phyloP scores from a whole-genome alignment of 768 basidiomycete species.

The Termitomyces sp. region DNA sequence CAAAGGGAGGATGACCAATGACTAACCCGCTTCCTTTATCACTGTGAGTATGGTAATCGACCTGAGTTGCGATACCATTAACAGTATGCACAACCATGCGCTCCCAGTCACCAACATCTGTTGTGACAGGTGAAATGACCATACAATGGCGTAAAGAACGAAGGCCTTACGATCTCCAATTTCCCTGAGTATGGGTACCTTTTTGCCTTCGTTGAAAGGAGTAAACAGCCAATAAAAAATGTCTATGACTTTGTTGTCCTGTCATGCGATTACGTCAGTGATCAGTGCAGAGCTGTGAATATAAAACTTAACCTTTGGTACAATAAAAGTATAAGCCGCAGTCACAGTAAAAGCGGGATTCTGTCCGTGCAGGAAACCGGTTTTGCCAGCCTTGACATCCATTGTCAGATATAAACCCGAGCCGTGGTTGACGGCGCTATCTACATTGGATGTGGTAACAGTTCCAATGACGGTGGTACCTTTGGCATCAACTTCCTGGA shows the following conservation, averaged over 20 bases:
- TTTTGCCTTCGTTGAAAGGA: conserved; percentile 16
- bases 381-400: conserved; percentile 12
- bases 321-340: conserved; percentile 13
- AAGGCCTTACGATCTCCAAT: conserved; percentile 13
- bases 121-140: background rate
- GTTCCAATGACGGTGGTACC: conserved; percentile 10
- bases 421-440: conserved; percentile 7
- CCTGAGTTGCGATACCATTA: conserved; percentile 14
- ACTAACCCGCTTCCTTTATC: conserved; percentile 13
- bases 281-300: background rate
- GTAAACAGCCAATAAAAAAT: conserved; percentile 16
- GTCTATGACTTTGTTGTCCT: conserved; percentile 15
- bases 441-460: conserved; percentile 7
- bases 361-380: conserved; percentile 12
- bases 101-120: conserved; percentile 17
- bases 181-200: conserved; percentile 10
- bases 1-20: background rate
- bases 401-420: conserved; percentile 10
- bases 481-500: conserved; percentile 9
- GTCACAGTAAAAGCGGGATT: conserved; percentile 12
- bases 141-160: background rate
- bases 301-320: conserved; percentile 10
- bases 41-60: conserved; percentile 16
- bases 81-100: conserved; percentile 16
- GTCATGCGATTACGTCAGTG: background rate